These are phyloP conservation scores for Eimeria falciformis DNA, from an alignment of 169 alveolate genomes.

Conservation along the genomic window DNA sequence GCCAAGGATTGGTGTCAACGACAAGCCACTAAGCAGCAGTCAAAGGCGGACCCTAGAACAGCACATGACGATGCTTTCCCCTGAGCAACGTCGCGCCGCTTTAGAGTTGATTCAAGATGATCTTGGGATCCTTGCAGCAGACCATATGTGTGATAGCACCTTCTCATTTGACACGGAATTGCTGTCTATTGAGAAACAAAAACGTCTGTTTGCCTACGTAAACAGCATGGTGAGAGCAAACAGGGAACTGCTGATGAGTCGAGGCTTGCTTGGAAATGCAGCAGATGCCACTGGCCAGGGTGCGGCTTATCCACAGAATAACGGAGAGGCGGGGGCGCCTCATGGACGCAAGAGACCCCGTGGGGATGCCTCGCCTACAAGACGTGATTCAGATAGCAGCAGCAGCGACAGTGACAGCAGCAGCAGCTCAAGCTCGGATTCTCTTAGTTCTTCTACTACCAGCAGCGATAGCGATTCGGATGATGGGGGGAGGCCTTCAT, in stretches of 20 bases:
- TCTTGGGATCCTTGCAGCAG: constrained; percentile 89
- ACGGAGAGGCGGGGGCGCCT: background rate
- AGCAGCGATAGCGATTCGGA: constrained; percentile 12
- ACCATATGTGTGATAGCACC: constrained; percentile 84
- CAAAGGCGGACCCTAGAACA: constrained; percentile 85
- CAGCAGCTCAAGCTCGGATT: constrained; percentile 11
- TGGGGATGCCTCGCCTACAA: background rate
- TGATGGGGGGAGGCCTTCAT: background rate
- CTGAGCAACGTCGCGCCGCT: constrained; percentile 90
- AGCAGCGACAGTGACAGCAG: constrained; percentile 23
- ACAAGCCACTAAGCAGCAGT: constrained; percentile 85
- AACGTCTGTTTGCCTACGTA: constrained; percentile 86
- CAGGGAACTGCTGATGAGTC: constrained; percentile 82
- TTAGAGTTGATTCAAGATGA: constrained; percentile 90
- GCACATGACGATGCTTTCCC: constrained; percentile 86
- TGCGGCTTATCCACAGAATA: background rate
- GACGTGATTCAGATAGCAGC: background rate
- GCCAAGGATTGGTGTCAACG: constrained; percentile 86
- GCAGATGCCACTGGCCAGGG: background rate
- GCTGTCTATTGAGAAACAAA: constrained; percentile 89
- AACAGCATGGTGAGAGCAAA: constrained; percentile 89
- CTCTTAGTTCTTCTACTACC: background rate
- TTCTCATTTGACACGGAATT: constrained; percentile 88
- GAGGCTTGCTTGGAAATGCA: background rate
- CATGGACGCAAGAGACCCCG: background rate